These are phyloP conservation scores for Mycosarcoma mackinlayi DNA, from an alignment of 1,284 basidiomycete species.

Conservation along the genomic window DNA sequence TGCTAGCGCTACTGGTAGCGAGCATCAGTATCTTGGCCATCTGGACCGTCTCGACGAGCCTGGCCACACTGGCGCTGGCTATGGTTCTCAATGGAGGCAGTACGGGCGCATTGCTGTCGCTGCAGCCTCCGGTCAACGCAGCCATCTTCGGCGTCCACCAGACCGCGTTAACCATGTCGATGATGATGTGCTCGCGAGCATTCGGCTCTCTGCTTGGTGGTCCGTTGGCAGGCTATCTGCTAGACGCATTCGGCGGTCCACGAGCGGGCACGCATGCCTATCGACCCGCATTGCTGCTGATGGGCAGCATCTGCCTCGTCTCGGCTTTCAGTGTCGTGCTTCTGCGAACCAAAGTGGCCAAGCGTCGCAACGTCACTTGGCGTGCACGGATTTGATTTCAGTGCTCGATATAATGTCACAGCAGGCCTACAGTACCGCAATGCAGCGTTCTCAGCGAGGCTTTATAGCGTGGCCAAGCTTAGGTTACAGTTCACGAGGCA, in stretches of 20 bases:
- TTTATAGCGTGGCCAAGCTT: no score
- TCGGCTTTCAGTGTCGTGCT: conserved; percentile 33
- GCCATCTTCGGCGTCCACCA: conserved; percentile 48
- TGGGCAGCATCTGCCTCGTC: conserved; percentile 44
- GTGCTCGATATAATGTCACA: no score
- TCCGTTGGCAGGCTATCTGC: conserved; percentile 47
- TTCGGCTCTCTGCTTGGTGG: conserved; percentile 48
- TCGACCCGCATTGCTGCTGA: conserved; percentile 41
- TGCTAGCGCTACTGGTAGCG: conserved; percentile 38
- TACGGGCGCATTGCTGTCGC: conserved; percentile 44
- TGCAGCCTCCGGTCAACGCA: conserved; percentile 52
- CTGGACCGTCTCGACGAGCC: conserved; percentile 45
- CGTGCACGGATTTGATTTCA: conserved; percentile 26
- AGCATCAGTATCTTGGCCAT: conserved; percentile 42
- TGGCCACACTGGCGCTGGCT: conserved; percentile 38
- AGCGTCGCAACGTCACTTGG: conserved; percentile 32
- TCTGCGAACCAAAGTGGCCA: conserved; percentile 33
- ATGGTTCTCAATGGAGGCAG: conserved; percentile 52
- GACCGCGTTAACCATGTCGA: conserved; percentile 45
- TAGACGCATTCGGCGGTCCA: conserved; percentile 49
- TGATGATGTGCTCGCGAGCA: conserved; percentile 45
- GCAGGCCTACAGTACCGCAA: no score
- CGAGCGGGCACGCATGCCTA: conserved; percentile 32
- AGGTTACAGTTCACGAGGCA: no score
- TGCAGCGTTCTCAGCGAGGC: no score